phyloP scores from a whole-genome alignment of 805 yeast genomes.

The Candida arabinofermentans region DNA sequence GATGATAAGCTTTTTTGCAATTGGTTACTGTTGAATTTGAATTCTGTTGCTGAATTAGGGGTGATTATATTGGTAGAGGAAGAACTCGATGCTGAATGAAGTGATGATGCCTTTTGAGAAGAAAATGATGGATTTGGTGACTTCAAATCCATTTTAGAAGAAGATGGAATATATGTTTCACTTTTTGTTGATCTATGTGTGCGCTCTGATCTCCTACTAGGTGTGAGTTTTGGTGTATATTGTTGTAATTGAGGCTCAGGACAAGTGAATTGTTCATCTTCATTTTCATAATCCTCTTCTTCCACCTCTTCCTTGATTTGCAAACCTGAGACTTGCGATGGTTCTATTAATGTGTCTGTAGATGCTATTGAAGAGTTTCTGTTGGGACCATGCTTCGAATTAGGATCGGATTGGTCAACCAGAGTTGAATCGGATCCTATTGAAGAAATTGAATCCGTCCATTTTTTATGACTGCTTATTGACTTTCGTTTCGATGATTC shows the following conservation, averaged over 20 bases:
- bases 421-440: conserved; percentile 19
- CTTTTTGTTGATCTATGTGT: conserved; percentile 18
- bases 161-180: conserved; percentile 8
- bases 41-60: conserved; percentile 2
- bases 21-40: conserved; percentile 6
- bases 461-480: conserved; percentile 11
- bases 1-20: conserved; percentile 2
- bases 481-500: not conserved
- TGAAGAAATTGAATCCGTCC: conserved; percentile 19
- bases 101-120: not conserved
- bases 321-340: conserved; percentile 11
- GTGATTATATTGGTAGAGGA: not conserved
- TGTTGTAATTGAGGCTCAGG: conserved; percentile 4
- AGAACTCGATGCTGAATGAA: not conserved
- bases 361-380: conserved; percentile 16
- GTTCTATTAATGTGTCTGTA: conserved; percentile 20
- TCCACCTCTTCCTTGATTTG: conserved; percentile 20
- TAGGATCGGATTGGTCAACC: conserved; percentile 8
- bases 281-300: conserved; percentile 3
- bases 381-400: not conserved
- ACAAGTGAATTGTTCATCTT: not conserved
- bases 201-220: conserved; percentile 6
- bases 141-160: not conserved
- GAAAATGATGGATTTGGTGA: not conserved
- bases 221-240: conserved; percentile 8